Evolutionary conservation across 371 early-diverging fungal species (phyloP).

Genomic region (Chytridiales sp.): DNA sequence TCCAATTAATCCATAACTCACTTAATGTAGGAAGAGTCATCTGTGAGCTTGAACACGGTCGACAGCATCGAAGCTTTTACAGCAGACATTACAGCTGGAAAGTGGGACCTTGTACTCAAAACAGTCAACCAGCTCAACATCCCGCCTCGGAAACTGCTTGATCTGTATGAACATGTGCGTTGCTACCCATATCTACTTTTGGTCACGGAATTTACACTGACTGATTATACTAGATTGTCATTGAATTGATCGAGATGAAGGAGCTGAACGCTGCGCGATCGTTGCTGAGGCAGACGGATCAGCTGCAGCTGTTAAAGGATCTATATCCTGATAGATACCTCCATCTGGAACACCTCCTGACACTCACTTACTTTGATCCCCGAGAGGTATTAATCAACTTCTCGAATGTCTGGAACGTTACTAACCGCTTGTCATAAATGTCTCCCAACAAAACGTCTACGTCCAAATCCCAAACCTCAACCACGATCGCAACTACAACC

Average conservation of each 20-base stretch:
- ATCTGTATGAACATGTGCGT: constrained; percentile 86
- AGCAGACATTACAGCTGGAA: constrained; percentile 71
- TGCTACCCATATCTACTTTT: background rate
- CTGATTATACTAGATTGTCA: constrained; percentile 54
- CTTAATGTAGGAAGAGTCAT: constrained; percentile 67
- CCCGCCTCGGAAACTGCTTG: constrained; percentile 65
- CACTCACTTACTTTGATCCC: constrained; percentile 60
- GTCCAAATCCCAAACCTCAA: no score
- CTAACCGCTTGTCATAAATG: no score
- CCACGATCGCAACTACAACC: no score
- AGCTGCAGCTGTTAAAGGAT: constrained; percentile 73
- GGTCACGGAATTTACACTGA: constrained; percentile 2
- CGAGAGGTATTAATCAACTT: constrained; percentile 42
- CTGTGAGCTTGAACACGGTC: constrained; percentile 75
- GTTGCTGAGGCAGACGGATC: constrained; percentile 82
- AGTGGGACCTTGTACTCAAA: constrained; percentile 85
- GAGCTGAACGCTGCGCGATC: constrained; percentile 84
- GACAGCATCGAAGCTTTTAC: constrained; percentile 71
- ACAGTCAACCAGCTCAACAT: constrained; percentile 68
- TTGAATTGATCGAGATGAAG: constrained; percentile 80
- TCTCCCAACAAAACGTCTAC: no score
- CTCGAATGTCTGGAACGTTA: background rate
- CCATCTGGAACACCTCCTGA: constrained; percentile 72
- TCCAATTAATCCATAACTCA: background rate
- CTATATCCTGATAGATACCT: constrained; percentile 77